Base-by-base conservation (phyloP, 2,329 filamentous ascomycete species). In the Mollisiaceae sp. region DNA sequence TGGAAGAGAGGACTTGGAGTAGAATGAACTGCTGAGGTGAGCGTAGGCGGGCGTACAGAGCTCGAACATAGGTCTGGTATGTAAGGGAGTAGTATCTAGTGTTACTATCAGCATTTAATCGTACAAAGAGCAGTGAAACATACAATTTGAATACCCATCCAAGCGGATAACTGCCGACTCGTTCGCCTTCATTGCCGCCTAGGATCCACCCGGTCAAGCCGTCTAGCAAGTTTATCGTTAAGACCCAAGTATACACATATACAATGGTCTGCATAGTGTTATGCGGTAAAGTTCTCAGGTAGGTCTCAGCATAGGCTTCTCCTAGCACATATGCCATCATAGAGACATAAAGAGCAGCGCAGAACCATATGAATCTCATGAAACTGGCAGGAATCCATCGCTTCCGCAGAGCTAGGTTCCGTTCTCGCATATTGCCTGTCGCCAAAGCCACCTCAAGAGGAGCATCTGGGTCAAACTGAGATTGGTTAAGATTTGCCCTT, bases 131-230 rank as follows among this genome's bases (percentile, higher is more conserved):
- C 14, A 24, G 14, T n/a, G 20, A 12, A 24, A 78, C 85, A 78
- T 74, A 89, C 84, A 91, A 81, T 75, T 91, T 91, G 72, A 91
- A 91, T 50, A 89, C 85, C 85, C 87, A 91, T 69, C 86, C 88
- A 64, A 91, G 76, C n/a, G 88, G 88, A 72, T 91, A 91, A 74
- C 86, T 89, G 45, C 88, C 87, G 1, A 91, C 88, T 38, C 88
- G 81, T 74, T 90, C 86, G 57, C 88, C 88, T 70, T 90, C 86
- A 60, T 83, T 85, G 45, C 85, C 87, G 54, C 88, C 88, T 45
- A 91, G 76, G 57, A 90, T 88, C 86, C 86, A 91, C 1, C 86
- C 88, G 0, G 87, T 89, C 64, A 89, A 77, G 2, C 83, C 84
- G 72, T 91, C 88, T 8, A 91, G 79, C 27, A 90, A 76, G 67